These are phyloP conservation scores for Durotheca rogersii DNA, from an alignment of 495 filamentous ascomycete species.

Conservation along the genomic window DNA sequence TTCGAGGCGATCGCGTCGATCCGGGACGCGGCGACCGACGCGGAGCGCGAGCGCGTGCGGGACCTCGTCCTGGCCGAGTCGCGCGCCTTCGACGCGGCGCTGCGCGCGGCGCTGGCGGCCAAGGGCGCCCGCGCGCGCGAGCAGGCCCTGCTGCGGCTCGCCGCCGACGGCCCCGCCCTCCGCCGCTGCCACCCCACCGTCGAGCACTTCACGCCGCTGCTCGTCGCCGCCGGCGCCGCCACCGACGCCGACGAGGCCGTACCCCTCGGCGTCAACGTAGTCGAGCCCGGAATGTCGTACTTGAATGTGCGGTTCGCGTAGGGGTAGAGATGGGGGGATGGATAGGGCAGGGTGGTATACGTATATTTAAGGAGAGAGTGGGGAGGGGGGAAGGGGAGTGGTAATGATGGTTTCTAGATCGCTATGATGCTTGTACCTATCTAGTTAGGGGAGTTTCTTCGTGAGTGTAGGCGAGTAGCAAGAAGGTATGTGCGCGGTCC, in stretches of 20 bases:
- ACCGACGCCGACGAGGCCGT: constrained; percentile 2
- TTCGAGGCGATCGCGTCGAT: constrained; percentile 13
- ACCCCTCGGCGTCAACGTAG: constrained; percentile 18
- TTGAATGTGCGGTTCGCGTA: constrained; percentile 21
- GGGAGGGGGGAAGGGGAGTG: no score
- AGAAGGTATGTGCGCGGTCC: no score
- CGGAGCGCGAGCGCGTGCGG: constrained; percentile 1
- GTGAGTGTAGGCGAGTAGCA: no score
- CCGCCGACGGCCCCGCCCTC: constrained; percentile 12
- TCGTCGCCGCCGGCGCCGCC: constrained; percentile 21
- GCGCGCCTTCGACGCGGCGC: constrained; percentile 13
- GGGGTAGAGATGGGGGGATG: no score
- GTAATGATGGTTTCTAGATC: no score
- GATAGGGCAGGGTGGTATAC: no score
- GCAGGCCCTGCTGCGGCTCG: constrained; percentile 6
- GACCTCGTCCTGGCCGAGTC: constrained; percentile 11
- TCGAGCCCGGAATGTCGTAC: constrained; percentile 27
- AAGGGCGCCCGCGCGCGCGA: constrained; percentile 1
- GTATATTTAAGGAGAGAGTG: no score
- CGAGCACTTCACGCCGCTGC: constrained; percentile 22
- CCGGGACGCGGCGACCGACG: constrained; percentile 3
- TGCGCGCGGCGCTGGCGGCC: constrained; percentile 9
- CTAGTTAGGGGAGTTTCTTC: no score
- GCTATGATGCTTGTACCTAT: no score
- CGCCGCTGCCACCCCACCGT: constrained; percentile 18